Base-by-base conservation (phyloP, 495 filamentous ascomycete species). In the Lophium mytilinum region DNA sequence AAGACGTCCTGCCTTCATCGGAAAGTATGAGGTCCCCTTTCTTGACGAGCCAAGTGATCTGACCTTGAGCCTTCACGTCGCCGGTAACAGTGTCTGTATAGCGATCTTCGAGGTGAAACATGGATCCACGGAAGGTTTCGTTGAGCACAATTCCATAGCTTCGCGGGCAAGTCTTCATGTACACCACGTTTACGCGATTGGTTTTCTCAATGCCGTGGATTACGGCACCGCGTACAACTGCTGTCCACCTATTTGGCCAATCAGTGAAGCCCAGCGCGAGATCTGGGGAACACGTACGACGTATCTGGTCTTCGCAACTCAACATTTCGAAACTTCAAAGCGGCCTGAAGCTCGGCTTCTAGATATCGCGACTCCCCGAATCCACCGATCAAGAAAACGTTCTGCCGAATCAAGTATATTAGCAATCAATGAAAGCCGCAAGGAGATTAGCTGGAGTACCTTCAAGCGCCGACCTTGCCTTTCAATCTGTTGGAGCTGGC, bases 331-430 rank as follows among this genome's bases (percentile, higher is more conserved):
- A 56, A 39, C 5, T 36, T 14, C 1, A 63, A 41, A 9, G 56
- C 34, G 6, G 24, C 18, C 24, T 56, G 17, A 15, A 63, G 50
- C 24, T 59, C 15, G 47, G 43, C 47, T 30, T 52, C 56, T 10
- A 63, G 53, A 24, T 56, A 63, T 37, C 37, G 6, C 0, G 61
- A 63, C 30, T 52, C 52, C 1, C 56, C 61, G 19, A 63, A 63
- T 4, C 61, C 61, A 9, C 61, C 61, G 15, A 63, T 45, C 24
- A 63, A 48, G 50, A 63, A 56, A 18, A 63, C 43, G 17, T 63
- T 63, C 61, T 63, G 37, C 34, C 30, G 34, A 35, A 37, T 37
- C 9, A 48, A 33, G 47, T 37, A 30, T n/a, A 45, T 34, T 24
- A 56, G 50, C 33, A 50, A 37, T n/a, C 8, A 9, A 40, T 15